A percentile compares a stretch with the other conserved stretches of the same genome.
Evolutionary conservation across 108 stramenopile genomes (phyloP).

Genomic region (Aureococcus anophagefferens): DNA sequence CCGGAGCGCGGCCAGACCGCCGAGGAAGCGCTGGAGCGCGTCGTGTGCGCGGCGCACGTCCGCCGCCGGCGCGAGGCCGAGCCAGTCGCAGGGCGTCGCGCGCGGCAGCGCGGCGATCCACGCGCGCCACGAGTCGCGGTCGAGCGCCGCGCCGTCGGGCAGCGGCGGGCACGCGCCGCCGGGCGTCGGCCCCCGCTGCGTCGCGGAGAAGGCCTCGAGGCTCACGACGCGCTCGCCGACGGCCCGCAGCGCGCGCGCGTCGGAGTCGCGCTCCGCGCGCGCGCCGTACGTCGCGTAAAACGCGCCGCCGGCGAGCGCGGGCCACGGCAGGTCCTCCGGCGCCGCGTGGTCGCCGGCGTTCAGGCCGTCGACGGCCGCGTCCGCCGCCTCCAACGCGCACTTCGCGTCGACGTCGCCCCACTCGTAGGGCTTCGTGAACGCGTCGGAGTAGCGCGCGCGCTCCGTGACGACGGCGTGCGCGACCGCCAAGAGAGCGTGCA

Average conservation of each 20-base stretch:
- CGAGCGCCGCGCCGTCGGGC: neutral
- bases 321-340: slow-evolving; percentile 37
- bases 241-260: neutral
- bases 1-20: too few relatives aligned
- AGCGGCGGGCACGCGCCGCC: neutral
- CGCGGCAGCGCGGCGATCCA: neutral
- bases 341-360: slow-evolving; percentile 25
- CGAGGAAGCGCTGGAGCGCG: too few relatives aligned
- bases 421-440: slow-evolving; percentile 88
- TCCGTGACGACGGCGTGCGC: slow-evolving; percentile 90
- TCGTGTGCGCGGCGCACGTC: neutral
- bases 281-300: slow-evolving; percentile 46
- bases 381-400: slow-evolving; percentile 53
- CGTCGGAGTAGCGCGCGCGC: slow-evolving; percentile 77
- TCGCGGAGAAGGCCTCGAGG: neutral
- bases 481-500: slow-evolving; percentile 86
- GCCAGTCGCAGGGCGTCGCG: neutral
- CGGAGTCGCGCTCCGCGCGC: slow-evolving; percentile 18
- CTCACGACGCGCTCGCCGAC: neutral
- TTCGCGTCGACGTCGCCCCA: slow-evolving; percentile 89
- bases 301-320: slow-evolving; percentile 34
- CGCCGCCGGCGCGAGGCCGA: neutral
- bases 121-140: neutral
- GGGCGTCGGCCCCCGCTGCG: neutral
- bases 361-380: neutral